Evolutionary conservation across 768 basidiomycete genomes (phyloP).

Genomic region (Leucocoprinus leucothites): DNA sequence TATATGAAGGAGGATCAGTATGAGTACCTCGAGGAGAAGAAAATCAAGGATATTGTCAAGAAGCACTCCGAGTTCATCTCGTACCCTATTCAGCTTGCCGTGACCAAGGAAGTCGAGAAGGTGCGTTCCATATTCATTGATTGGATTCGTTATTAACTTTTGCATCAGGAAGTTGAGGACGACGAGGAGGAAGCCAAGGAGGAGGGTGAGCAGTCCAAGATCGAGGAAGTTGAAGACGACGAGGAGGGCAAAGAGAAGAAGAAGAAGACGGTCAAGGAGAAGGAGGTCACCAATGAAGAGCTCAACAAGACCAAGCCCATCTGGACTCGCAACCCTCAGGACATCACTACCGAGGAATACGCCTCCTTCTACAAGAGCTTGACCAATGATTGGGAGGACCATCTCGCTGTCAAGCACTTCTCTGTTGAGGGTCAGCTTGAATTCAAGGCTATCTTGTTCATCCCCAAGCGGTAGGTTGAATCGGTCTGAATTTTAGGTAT

Average conservation of each 20-base stretch:
- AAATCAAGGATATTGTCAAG: slow-evolving; percentile 99
- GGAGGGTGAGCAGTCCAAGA: slow-evolving; percentile 73
- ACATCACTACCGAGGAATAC: slow-evolving; percentile 94
- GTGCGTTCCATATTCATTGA: too few relatives aligned
- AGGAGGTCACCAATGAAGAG: slow-evolving; percentile 87
- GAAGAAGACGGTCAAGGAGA: slow-evolving; percentile 93
- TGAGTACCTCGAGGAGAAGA: slow-evolving; percentile 99
- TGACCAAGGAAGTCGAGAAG: slow-evolving; percentile 99
- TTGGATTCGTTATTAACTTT: slow-evolving; percentile 16
- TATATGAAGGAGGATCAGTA: slow-evolving; percentile 98
- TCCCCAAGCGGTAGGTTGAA: slow-evolving; percentile 83
- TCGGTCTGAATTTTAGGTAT: not conserved
- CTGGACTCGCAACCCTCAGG: slow-evolving; percentile 97
- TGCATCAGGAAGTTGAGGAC: slow-evolving; percentile 77
- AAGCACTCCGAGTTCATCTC: slow-evolving; percentile 99
- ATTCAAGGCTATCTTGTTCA: slow-evolving; percentile 98
- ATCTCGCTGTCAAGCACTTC: slow-evolving; percentile 99
- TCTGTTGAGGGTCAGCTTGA: slow-evolving; percentile 99
- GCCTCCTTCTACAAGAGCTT: slow-evolving; percentile 98
- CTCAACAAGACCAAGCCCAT: slow-evolving; percentile 99
- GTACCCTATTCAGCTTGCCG: slow-evolving; percentile 97
- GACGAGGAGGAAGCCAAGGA: slow-evolving; percentile 73
- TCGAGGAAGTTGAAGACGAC: slow-evolving; percentile 82
- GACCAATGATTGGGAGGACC: slow-evolving; percentile 99
- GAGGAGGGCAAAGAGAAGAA: slow-evolving; percentile 88